These are phyloP conservation scores for Calonectria naviculata DNA, from an alignment of 2,329 filamentous ascomycete genomes.

Conservation along the genomic window DNA sequence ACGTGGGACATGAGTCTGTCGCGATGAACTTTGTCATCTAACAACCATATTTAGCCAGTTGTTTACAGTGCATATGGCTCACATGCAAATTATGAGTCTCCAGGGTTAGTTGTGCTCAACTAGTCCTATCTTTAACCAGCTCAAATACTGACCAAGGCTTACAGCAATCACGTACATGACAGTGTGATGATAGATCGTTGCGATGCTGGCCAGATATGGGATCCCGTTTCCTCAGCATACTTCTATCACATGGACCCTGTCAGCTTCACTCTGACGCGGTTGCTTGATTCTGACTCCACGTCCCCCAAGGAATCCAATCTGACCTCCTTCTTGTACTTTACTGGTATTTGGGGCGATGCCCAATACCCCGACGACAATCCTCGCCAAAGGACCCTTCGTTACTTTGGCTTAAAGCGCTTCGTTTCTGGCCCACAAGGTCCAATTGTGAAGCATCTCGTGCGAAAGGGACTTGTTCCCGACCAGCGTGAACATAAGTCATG, in stretches of 20 bases:
- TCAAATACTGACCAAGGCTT: neutral
- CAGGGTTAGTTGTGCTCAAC: constrained; percentile 37
- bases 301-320: constrained; percentile 33
- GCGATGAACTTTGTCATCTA: neutral
- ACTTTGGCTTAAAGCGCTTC: constrained; percentile 47
- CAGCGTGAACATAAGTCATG: constrained; percentile 33
- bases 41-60: constrained; percentile 38
- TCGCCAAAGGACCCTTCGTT: constrained; percentile 41
- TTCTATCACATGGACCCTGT: constrained; percentile 45
- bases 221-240: constrained; percentile 48
- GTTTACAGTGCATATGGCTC: constrained; percentile 49
- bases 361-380: constrained; percentile 45
- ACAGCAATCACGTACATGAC: constrained; percentile 46
- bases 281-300: constrained; percentile 16
- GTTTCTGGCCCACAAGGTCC: constrained; percentile 46
- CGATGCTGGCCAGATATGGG: constrained; percentile 46
- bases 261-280: constrained; percentile 32
- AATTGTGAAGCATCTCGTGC: constrained; percentile 44
- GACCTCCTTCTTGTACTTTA: constrained; percentile 48
- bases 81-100: constrained; percentile 47
- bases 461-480: constrained; percentile 45
- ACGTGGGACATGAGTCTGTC: constrained; percentile 3
- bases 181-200: constrained; percentile 46
- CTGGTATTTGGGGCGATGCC: constrained; percentile 47
- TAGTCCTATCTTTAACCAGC: accelerated